Base-by-base conservation (phyloP, 495 filamentous ascomycete species). In the Neurospora tetraspora region DNA sequence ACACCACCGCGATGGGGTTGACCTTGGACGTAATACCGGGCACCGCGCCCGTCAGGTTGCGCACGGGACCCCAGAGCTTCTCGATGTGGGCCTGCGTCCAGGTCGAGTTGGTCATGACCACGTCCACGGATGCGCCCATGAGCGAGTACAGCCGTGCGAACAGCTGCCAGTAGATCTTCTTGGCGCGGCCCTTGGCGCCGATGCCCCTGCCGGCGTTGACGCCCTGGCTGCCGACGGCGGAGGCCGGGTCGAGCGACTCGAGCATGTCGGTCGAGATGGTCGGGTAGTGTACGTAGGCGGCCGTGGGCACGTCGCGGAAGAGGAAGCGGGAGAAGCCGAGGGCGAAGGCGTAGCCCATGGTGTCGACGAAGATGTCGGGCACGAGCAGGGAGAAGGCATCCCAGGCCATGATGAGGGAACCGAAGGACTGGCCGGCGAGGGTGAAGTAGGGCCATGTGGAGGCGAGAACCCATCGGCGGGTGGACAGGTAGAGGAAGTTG, bases 221-320 rank as follows among this genome's bases (percentile, higher is more conserved):
- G 6, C 94, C 95, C 73, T 94, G 89, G 10, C 84, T 81, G n/a
- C 87, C 90, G 31, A 82, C 86, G 12, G 76, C 43, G 11, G 83
- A 83, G 37, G 81, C 79, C 16, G 92, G 88, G 72, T 93, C 87
- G 12, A 99, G 89, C 23, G 93, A 93, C 47, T 85, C 86, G 7
- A 99, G 90, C 96, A 99, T 99, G 80, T 99, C 96, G 39, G 95
- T 99, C 6, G 94, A 97, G 68, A 99, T 99, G 65, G 96, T 98
- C 7, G 96, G 96, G 79, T 98, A 99, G 81, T 99, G 96, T 3
- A 99, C 94, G 78, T 99, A 99, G 16, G 96, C 96, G 40, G 87
- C 93, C 3, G 93, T 96, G 4, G 96, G 94, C 23, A 98, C 89
- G 16, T 82, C 79, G 1, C 87, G 91, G 82, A 99, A 98, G 27